Conservation (phyloP, 805 yeast species). For the Metschnikowia colocasiae region DNA sequence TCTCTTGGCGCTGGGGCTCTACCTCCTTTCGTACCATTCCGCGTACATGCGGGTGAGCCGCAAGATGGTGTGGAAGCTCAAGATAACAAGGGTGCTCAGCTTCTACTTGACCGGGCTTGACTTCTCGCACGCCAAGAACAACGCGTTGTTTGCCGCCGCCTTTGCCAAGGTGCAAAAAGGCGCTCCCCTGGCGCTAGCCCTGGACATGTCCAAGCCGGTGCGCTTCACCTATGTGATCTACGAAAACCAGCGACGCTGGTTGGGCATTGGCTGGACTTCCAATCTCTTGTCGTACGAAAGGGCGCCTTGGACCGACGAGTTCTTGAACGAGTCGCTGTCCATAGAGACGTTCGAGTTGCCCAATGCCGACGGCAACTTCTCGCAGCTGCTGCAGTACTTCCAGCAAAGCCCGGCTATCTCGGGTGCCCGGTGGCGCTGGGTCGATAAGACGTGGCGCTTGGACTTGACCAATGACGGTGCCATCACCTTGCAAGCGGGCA, state of each 20-base stretch:
- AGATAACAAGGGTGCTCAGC: conserved; percentile 61
- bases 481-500: conserved; percentile 61
- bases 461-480: conserved; percentile 89
- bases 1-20: conserved; percentile 54
- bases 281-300: conserved; percentile 89
- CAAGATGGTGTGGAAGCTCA: conserved; percentile 79
- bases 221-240: conserved; percentile 87
- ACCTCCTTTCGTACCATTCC: conserved; percentile 79
- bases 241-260: conserved; percentile 96
- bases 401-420: conserved; percentile 36
- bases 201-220: conserved; percentile 42
- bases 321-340: conserved; percentile 76
- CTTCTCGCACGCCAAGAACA: conserved; percentile 46
- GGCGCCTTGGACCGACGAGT: conserved; percentile 97
- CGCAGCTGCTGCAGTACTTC: conserved; percentile 27
- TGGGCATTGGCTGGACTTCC: conserved; percentile 97
- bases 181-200: conserved; percentile 8
- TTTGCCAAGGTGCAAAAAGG: conserved; percentile 48
- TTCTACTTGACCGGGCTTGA: conserved; percentile 88
- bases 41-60: conserved; percentile 81
- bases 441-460: conserved; percentile 86
- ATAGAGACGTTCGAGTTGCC: conserved; percentile 81
- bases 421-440: conserved; percentile 91
- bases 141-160: conserved; percentile 52
- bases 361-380: conserved; percentile 46